Evolutionary conservation across 139 green algal genomes (phyloP).

Genomic region (Chlamydomonas schloesseri): DNA sequence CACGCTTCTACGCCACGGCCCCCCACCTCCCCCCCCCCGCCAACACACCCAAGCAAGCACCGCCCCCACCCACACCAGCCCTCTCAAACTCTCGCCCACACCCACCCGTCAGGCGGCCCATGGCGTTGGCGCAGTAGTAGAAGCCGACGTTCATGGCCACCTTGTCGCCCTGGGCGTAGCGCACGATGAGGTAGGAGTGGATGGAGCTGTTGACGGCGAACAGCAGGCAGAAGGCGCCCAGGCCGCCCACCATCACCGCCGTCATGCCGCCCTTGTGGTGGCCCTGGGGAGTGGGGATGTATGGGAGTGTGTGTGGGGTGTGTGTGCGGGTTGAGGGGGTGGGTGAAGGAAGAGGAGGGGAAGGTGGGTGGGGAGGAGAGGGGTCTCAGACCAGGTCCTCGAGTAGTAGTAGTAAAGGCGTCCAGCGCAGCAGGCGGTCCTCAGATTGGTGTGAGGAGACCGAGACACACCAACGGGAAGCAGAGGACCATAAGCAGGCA

Average conservation of each 20-base stretch:
- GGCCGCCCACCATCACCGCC: slow-evolving; percentile 52
- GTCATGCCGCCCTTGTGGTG: slow-evolving; percentile 57
- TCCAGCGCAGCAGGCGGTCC: too few relatives aligned
- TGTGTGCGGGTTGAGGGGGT: not conserved
- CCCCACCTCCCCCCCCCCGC: too few relatives aligned
- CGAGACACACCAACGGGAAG: too few relatives aligned
- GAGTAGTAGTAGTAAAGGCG: too few relatives aligned
- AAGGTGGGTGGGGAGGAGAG: not conserved
- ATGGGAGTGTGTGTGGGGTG: not conserved
- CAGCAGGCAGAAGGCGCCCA: slow-evolving; percentile 83
- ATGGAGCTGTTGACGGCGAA: slow-evolving; percentile 90
- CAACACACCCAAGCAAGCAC: too few relatives aligned
- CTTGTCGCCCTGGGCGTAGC: slow-evolving; percentile 58
- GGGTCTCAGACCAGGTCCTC: too few relatives aligned
- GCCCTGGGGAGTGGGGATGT: slow-evolving; percentile 4
- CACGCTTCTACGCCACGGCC: too few relatives aligned
- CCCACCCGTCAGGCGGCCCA: slow-evolving; percentile 74
- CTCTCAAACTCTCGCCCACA: not conserved
- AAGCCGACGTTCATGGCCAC: slow-evolving; percentile 88
- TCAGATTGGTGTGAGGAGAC: too few relatives aligned
- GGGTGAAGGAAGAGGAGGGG: not conserved
- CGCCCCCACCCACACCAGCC: too few relatives aligned
- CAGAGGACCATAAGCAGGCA: too few relatives aligned
- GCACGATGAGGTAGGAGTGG: slow-evolving; percentile 90
- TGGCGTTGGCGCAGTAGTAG: slow-evolving; percentile 90